Evolutionary conservation across 2,329 filamentous ascomycete species (phyloP), one percentile per base, ranked within the genome.

Genomic region (Pyrenochaeta sp.): DNA sequence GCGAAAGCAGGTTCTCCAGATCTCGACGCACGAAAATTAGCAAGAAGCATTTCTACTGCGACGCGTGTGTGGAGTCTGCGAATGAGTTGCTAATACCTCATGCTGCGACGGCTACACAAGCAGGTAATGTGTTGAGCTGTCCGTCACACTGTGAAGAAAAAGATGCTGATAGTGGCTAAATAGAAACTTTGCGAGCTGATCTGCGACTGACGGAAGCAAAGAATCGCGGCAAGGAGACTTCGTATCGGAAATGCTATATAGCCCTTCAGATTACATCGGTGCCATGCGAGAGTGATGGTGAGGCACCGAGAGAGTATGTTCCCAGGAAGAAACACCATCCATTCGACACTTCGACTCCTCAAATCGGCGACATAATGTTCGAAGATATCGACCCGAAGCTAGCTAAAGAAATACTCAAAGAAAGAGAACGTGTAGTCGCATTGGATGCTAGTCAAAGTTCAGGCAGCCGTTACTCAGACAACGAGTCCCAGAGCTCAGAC

Each of bases 201-300:
- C 21, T 49, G 11, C 49, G 51, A 7, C 11, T 36, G 2, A 18
- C 7, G 1, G 43, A 48, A n/a, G 52, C 53, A 1, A n/a, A 14
- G 1, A 41, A 4, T 2, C 46, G 41, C 11, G 32, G 29, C 2
- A 65, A 61, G 31, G 20, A 17, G 3, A 42, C 12, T 1, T 39
- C 39, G 1, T 63, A 43, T 14, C 48, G 62, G 2, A 51, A 45
- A 18, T 63, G 62, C 39, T 60, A 56, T 15, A 58, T 63, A 12
- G 60, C 27, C 1, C 45, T 47, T 7, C 63, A 63, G 15, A 7
- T 44, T 11, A 49, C 43, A 0, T 49, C 37, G 12, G 18, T 65
- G 9, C 56, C 54, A 1, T 63, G 60, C 30, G 36, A 35, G 2
- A 17, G 37, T 5, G 48, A 60, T 6, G 58, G 58, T 6, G 10